A percentile compares a stretch with the other conserved stretches of the same genome.
phyloP scores from a whole-genome alignment of 2,329 filamentous ascomycete genomes.

The Cladosporium sp. region DNA sequence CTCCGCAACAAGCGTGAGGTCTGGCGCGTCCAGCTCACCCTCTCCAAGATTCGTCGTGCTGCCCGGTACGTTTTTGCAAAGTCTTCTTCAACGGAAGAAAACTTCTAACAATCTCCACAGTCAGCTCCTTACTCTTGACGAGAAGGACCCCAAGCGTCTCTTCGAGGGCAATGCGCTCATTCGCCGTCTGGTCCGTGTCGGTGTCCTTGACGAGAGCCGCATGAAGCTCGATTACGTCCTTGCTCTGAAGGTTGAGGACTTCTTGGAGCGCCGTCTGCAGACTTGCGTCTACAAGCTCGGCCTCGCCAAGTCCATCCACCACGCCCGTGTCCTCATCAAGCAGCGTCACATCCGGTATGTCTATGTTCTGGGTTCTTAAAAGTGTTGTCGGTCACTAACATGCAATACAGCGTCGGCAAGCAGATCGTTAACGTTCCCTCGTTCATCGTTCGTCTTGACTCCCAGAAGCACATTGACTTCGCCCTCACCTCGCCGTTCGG shows the following conservation, averaged over 20 bases:
- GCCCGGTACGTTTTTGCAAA: slow-evolving; percentile 66
- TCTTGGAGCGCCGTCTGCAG: slow-evolving; percentile 99
- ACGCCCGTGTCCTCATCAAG: slow-evolving; percentile 98
- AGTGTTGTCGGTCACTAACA: slow-evolving; percentile 19
- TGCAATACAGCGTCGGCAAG: slow-evolving; percentile 73
- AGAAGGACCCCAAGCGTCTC: slow-evolving; percentile 99
- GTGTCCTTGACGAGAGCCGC: slow-evolving; percentile 99
- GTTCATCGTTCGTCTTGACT: slow-evolving; percentile 99
- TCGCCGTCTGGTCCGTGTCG: slow-evolving; percentile 98
- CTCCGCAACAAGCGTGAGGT: slow-evolving; percentile 99
- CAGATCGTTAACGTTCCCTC: slow-evolving; percentile 99
- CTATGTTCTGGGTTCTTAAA: not conserved
- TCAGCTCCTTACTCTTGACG: slow-evolving; percentile 99
- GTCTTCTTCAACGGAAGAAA: not conserved
- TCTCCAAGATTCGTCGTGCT: slow-evolving; percentile 99
- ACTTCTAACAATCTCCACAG: slow-evolving; percentile 43
- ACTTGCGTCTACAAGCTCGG: slow-evolving; percentile 99
- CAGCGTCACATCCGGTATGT: slow-evolving; percentile 89
- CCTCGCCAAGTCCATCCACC: slow-evolving; percentile 99
- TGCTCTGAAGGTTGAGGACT: slow-evolving; percentile 98
- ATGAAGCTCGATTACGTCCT: slow-evolving; percentile 99
- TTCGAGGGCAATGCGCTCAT: slow-evolving; percentile 99
- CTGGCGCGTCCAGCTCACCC: slow-evolving; percentile 98
- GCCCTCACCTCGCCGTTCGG: slow-evolving; percentile 95
- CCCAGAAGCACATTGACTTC: slow-evolving; percentile 99